Percentiles rank a stretch among this genome's conserved stretches.
phyloP scores from a whole-genome alignment of 768 basidiomycete species.

The Thelephora aurantiotincta region DNA sequence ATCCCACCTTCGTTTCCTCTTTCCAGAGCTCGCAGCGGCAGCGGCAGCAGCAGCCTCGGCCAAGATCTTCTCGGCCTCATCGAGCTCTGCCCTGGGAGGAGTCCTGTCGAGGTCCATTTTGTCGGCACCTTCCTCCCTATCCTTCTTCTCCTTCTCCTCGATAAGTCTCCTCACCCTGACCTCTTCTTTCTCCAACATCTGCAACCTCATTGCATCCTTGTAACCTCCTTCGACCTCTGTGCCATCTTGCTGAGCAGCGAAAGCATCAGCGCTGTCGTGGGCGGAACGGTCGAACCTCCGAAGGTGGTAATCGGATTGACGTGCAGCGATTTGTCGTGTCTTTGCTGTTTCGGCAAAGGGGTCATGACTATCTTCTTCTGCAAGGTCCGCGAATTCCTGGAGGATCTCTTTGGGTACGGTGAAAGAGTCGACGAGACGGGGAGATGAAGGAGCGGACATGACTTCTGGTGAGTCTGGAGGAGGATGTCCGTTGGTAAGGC shows the following conservation, averaged over 20 bases:
- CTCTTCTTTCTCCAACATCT: slow-evolving; percentile 90
- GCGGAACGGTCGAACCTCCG: slow-evolving; percentile 79
- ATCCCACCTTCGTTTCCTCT: slow-evolving; percentile 80
- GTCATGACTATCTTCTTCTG: slow-evolving; percentile 86
- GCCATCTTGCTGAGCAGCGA: slow-evolving; percentile 52
- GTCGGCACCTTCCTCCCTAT: slow-evolving; percentile 53
- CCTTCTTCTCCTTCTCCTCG: slow-evolving; percentile 76
- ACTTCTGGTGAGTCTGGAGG: background rate
- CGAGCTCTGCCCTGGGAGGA: slow-evolving; percentile 69
- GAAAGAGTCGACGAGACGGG: slow-evolving; percentile 75
- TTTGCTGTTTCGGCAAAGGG: slow-evolving; percentile 89
- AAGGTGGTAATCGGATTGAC: slow-evolving; percentile 92
- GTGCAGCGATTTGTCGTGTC: slow-evolving; percentile 83
- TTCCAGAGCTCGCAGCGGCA: slow-evolving; percentile 26
- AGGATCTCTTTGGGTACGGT: slow-evolving; percentile 90
- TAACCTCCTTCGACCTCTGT: slow-evolving; percentile 75
- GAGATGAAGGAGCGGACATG: slow-evolving; percentile 19
- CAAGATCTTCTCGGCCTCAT: slow-evolving; percentile 58
- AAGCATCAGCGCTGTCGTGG: slow-evolving; percentile 70
- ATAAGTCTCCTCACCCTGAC: slow-evolving; percentile 67
- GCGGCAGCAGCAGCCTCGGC: slow-evolving; percentile 41
- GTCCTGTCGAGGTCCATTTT: slow-evolving; percentile 89
- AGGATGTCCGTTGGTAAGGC: too few species aligned
- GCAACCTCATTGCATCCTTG: slow-evolving; percentile 89
- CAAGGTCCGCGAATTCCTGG: slow-evolving; percentile 85